Base-by-base conservation (phyloP, 202 grass and related monocot genomes). In the Brachypodium distachyon region DNA sequence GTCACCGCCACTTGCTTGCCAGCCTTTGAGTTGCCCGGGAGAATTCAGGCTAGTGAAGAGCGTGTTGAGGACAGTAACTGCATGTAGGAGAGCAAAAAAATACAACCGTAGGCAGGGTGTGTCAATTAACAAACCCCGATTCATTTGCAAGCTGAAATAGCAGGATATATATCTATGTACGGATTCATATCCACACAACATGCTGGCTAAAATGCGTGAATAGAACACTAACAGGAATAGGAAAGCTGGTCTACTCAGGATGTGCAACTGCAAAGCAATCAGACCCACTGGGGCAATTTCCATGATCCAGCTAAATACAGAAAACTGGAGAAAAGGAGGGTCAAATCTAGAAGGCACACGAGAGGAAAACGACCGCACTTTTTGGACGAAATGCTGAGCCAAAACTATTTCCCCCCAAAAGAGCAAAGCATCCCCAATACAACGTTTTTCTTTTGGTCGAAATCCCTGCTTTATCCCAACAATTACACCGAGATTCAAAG, bases 11-110 rank as follows among this genome's bases (percentile, higher is more conserved):
- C 33, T 98, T 38, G 72, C 74, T 39, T 84, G 86, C 95, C 95
- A 98, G 16, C 91, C 85, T 19, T 67, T 81, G 34, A 98, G 84
- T 37, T 92, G 85, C 9, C 84, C 83, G 10, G 89, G 89, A 37
- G 88, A 92, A 88, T 94, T 94, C 79, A 98, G 79, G 50, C 69
- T 92, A 48, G 75, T 83, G 50, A 92, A 98, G 56, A 98, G 84
- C 0, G 82, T 87, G 63, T 94, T 94, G 39, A 98, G 95, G 36
- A 81, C 95, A 78, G 46, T 69, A 72, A 94, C 95, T 98, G 70
- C 89, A 98, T 81, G 33, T 5, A 16, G 51, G 4, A 73, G 14
- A 76, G 66, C 74, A 29, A 63, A 23, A 11, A 66, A 65, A 84
- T 54, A 56, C 7, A 60, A 61, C n/a, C 13, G 9, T 74, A 34